These are phyloP conservation scores for Metahyphopichia silvanorum DNA, from an alignment of 805 yeast species.

Conservation along the genomic window DNA sequence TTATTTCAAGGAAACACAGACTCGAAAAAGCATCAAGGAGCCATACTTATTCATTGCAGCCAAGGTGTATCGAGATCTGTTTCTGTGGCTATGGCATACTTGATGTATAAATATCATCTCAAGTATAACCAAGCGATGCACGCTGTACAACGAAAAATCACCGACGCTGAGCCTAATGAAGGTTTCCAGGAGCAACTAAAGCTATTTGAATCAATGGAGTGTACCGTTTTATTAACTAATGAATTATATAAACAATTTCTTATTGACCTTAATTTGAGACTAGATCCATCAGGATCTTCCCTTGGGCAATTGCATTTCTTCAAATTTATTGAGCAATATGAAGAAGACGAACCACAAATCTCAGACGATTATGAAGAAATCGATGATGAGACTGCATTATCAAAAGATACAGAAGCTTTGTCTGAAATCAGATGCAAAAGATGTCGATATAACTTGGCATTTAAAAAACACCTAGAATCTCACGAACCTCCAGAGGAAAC, in stretches of 20 bases:
- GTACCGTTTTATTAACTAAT: conserved; percentile 19
- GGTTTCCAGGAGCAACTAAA: conserved; percentile 72
- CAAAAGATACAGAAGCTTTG: conserved; percentile 1
- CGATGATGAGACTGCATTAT: conserved; percentile 4
- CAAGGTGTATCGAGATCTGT: conserved; percentile 53
- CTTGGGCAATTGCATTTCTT: conserved; percentile 18
- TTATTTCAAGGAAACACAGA: conserved; percentile 30
- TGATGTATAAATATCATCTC: conserved; percentile 54
- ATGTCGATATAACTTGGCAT: conserved; percentile 73
- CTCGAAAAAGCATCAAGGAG: conserved; percentile 33
- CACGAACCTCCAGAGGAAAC: conserved; percentile 67
- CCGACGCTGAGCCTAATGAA: conserved; percentile 65
- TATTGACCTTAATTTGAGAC: conserved; percentile 17
- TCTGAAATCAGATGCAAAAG: conserved; percentile 68
- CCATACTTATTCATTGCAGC: conserved; percentile 50
- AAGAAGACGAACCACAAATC: conserved; percentile 14
- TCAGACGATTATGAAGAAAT: neutral
- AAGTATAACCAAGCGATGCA: conserved; percentile 60
- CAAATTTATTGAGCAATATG: conserved; percentile 9
- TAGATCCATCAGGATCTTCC: conserved; percentile 42
- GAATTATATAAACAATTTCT: conserved; percentile 24
- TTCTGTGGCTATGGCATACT: conserved; percentile 42
- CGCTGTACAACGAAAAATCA: conserved; percentile 67
- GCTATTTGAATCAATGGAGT: conserved; percentile 47
- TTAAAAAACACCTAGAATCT: conserved; percentile 54